Conservation (phyloP, 768 basidiomycete species). For the Pleurotus pulmonarius region DNA sequence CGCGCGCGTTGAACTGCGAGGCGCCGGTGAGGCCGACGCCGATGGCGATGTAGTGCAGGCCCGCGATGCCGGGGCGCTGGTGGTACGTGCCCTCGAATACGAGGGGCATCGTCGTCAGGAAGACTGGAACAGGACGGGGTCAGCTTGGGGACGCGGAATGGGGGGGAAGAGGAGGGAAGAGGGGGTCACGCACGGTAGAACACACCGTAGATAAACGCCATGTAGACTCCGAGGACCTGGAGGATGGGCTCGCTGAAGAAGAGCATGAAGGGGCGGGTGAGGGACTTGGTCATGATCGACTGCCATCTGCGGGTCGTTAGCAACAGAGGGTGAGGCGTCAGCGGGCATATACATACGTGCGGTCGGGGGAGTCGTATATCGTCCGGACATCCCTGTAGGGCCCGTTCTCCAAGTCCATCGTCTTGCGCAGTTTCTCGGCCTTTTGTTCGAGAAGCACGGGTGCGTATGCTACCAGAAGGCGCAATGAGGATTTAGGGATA, state of each 20-base stretch:
- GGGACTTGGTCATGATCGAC: slow-evolving; percentile 44
- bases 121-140: slow-evolving; percentile 37
- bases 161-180: background rate
- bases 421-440: slow-evolving; percentile 40
- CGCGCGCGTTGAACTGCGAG: slow-evolving; percentile 28
- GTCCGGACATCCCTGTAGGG: slow-evolving; percentile 37
- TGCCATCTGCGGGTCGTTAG: slow-evolving; percentile 37
- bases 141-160: background rate
- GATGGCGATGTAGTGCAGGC: slow-evolving; percentile 69
- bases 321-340: background rate
- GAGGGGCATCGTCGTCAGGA: slow-evolving; percentile 58
- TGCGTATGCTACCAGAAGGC: slow-evolving; percentile 36
- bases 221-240: slow-evolving; percentile 62
- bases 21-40: slow-evolving; percentile 56
- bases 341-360: slow-evolving; percentile 35
- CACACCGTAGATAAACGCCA: slow-evolving; percentile 66
- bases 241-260: slow-evolving; percentile 62
- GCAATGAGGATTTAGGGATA: slow-evolving; percentile 10
- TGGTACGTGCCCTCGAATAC: slow-evolving; percentile 57
- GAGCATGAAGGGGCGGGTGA: slow-evolving; percentile 67
- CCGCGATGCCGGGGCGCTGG: slow-evolving; percentile 52
- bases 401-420: slow-evolving; percentile 46
- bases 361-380: slow-evolving; percentile 38
- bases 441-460: slow-evolving; percentile 46
- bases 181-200: slow-evolving; percentile 43